Percentiles rank a stretch among this genome's conserved stretches.
Conservation (phyloP, 2,329 filamentous ascomycete genomes). For the Stachybotrys echinatus region DNA sequence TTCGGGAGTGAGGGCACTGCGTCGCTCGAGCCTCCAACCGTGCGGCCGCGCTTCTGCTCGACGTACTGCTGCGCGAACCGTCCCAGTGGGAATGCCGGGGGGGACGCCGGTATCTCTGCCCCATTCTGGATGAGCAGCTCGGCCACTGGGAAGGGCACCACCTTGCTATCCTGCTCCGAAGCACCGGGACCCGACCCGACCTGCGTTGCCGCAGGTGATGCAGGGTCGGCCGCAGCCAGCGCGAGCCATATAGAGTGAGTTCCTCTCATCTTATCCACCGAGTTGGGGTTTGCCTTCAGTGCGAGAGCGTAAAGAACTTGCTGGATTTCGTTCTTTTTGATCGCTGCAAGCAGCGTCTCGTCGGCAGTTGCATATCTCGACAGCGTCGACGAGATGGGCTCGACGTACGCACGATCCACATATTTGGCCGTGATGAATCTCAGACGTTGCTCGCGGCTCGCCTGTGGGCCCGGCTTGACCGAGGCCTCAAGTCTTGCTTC, state of each 20-base stretch:
- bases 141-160: constrained; percentile 76
- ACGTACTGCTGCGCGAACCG: constrained; percentile 76
- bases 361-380: constrained; percentile 76
- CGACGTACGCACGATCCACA: constrained; percentile 75
- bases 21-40: constrained; percentile 44
- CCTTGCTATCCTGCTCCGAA: constrained; percentile 39
- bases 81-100: constrained; percentile 80
- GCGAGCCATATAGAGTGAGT: constrained; percentile 90
- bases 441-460: constrained; percentile 84
- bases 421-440: constrained; percentile 96
- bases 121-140: constrained; percentile 93
- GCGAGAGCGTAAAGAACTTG: constrained; percentile 88
- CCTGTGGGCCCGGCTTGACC: constrained; percentile 68
- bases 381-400: constrained; percentile 68
- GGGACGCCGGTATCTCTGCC: constrained; percentile 70
- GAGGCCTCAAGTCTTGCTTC: constrained; percentile 75
- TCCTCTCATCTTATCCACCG: constrained; percentile 75
- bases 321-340: constrained; percentile 95
- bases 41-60: constrained; percentile 63
- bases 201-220: constrained; percentile 64
- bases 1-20: constrained; percentile 56
- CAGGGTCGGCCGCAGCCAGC: constrained; percentile 86
- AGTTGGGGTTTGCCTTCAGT: constrained; percentile 80
- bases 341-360: constrained; percentile 82
- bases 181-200: constrained; percentile 35